Evolutionary conservation across 1,139 yeast species (phyloP).

Genomic region (Pneumocystis carinii): DNA sequence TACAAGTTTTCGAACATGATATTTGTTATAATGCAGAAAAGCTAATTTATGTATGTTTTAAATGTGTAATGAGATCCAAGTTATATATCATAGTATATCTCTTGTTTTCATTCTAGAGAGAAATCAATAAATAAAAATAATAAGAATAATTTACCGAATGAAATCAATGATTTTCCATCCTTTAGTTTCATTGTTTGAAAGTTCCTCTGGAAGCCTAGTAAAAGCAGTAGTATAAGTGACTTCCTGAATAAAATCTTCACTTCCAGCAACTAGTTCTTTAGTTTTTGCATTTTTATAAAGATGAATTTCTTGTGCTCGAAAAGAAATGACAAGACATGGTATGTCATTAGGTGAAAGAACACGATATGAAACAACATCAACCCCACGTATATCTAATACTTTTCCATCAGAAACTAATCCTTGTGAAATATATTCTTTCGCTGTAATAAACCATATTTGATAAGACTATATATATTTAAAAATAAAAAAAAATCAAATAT

Average conservation of each 20-base stretch:
- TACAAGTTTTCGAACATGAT: not conserved
- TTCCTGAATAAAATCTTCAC: slow-evolving; percentile 82
- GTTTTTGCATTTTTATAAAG: slow-evolving; percentile 78
- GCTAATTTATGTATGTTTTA: not conserved
- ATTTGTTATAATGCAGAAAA: not conserved
- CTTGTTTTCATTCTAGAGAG: not conserved
- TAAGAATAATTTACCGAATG: slow-evolving; percentile 35
- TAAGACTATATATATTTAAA: slow-evolving; percentile 35
- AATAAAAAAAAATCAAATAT: not conserved
- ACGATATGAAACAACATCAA: slow-evolving; percentile 81
- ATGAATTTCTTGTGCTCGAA: slow-evolving; percentile 94
- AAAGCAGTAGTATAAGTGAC: slow-evolving; percentile 93
- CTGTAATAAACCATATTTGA: slow-evolving; percentile 87
- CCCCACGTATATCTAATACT: slow-evolving; percentile 88
- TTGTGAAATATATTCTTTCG: slow-evolving; percentile 83
- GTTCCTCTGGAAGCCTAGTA: slow-evolving; percentile 82
- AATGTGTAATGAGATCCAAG: not conserved
- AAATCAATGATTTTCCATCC: slow-evolving; percentile 97
- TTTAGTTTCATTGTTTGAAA: slow-evolving; percentile 78
- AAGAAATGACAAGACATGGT: slow-evolving; percentile 86
- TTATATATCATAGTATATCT: not conserved
- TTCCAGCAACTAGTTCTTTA: slow-evolving; percentile 91
- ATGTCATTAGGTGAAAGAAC: slow-evolving; percentile 78
- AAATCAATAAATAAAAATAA: not conserved
- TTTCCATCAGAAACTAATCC: slow-evolving; percentile 84